Percentiles rank a stretch among this genome's conserved stretches.
These are phyloP conservation scores for Uronychia binucleata DNA, from an alignment of 73 alveolate species.

Conservation along the genomic window DNA sequence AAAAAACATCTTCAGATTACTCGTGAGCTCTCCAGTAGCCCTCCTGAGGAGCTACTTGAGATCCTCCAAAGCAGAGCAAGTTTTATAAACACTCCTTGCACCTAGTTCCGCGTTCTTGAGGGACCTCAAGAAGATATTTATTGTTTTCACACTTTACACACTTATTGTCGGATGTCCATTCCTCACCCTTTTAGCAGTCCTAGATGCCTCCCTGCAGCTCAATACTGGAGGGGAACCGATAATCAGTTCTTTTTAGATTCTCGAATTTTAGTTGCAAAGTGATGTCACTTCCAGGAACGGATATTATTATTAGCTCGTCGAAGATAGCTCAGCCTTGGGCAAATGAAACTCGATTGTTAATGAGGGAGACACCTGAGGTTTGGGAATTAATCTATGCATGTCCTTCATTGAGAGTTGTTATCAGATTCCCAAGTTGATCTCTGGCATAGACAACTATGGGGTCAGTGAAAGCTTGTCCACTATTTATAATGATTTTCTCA, in stretches of 20 bases:
- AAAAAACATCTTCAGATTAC: constrained; percentile 3
- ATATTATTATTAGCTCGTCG: neutral
- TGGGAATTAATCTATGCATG: too few relatives aligned
- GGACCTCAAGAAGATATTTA: constrained; percentile 20
- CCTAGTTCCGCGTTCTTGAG: neutral
- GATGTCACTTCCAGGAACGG: neutral
- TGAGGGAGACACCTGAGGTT: too few relatives aligned
- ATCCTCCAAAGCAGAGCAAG: constrained; percentile 38
- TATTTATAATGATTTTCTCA: too few relatives aligned
- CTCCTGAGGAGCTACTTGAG: constrained; percentile 1
- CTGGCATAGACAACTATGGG: too few relatives aligned
- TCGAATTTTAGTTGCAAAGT: neutral
- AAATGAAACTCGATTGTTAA: neutral
- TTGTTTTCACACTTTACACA: constrained; percentile 22
- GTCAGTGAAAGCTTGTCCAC: too few relatives aligned
- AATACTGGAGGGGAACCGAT: neutral
- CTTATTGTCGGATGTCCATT: constrained; percentile 18
- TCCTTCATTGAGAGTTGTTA: too few relatives aligned
- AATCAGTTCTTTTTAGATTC: neutral
- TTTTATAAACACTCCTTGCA: constrained; percentile 24
- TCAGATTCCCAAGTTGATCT: too few relatives aligned
- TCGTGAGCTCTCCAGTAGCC: constrained; percentile 38
- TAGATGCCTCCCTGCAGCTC: neutral
- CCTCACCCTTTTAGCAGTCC: constrained; percentile 41
- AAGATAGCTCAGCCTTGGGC: neutral